Evolutionary conservation across 257 asterid species (phyloP).

Genomic region (Cordia subcordata): DNA sequence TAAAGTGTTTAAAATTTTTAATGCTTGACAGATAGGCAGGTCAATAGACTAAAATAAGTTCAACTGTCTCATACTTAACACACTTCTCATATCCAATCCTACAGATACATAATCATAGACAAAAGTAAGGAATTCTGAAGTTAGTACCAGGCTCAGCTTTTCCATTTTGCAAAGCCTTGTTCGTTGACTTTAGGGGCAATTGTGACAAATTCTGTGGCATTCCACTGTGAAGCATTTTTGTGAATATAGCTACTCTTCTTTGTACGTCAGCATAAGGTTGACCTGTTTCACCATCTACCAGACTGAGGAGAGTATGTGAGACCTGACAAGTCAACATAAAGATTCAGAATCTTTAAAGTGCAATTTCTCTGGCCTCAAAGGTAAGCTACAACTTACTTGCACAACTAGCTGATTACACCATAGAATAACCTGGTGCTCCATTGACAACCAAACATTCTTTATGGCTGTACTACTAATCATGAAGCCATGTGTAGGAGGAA

Average conservation of each 20-base stretch:
- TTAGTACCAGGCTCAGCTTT: constrained; percentile 51
- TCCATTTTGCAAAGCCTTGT: constrained; percentile 30
- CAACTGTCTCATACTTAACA: background rate
- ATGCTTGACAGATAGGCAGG: too few species aligned
- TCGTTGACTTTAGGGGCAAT: constrained; percentile 27
- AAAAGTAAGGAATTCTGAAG: constrained; percentile 9
- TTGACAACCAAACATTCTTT: constrained; percentile 92
- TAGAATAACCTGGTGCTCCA: constrained; percentile 97
- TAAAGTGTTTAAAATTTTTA: too few species aligned
- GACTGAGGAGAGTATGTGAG: constrained; percentile 93
- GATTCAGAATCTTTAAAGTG: constrained; percentile 21
- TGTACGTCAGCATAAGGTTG: constrained; percentile 64
- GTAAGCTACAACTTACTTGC: constrained; percentile 55
- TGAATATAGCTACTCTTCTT: constrained; percentile 65
- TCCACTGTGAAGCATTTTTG: constrained; percentile 87
- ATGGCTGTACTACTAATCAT: constrained; percentile 78
- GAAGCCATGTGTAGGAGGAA: constrained; percentile 91
- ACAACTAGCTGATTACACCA: constrained; percentile 86
- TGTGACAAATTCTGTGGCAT: constrained; percentile 60
- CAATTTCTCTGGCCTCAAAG: constrained; percentile 12
- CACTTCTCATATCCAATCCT: too few species aligned
- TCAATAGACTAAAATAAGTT: too few species aligned
- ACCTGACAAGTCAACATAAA: constrained; percentile 53
- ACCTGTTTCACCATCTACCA: constrained; percentile 65
- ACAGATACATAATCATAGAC: too few species aligned